Evolutionary conservation across 2,329 filamentous ascomycete species (phyloP), one percentile per base, ranked within the genome.

Genomic region (Fusarium keratoplasticum): DNA sequence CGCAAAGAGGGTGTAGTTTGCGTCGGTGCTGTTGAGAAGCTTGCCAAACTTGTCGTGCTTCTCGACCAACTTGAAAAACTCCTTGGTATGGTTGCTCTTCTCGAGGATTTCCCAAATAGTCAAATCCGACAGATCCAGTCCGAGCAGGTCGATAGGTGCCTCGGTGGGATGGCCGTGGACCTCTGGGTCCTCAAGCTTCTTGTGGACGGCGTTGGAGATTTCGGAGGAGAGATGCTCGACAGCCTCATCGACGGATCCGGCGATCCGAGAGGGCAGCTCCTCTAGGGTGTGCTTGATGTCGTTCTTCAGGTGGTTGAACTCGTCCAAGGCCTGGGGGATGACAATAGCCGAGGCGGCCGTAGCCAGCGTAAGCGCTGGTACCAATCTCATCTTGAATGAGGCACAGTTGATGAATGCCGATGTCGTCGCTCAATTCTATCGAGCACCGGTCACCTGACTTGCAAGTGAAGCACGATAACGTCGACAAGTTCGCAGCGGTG

Each of bases 91-190:
- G 78, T 95, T 93, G 84, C 89, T 93, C 77, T 89, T 85, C n/a
- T 89, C 86, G 81, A 98, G 94, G 69, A 95, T 84, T 82, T 97
- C 86, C 83, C 95, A 97, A 52, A 97, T 89, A 22, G 95, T 97
- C 79, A 88, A 84, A 79, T 95, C 93, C 7, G 89, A 86, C 70
- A 85, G 84, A n/a, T 81, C 74, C 38, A 80, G 75, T 16, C 76
- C 68, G 61, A 66, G 61, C 54, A 60, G 27, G 3, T 71, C 61
- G 20, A 71, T 50, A 5, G 64, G 65, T 8, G 59, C 40, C 3
- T 47, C 57, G 16, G 13, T 29, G 13, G 60, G 36, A 3, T 40
- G 40, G n/a, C 36, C 50, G 10, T 71, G 66, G 2, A 13, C 25
- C 0, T 73, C 69, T 10, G 70, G 61, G 1, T 73, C 71, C 8